Base-by-base conservation (phyloP, 2,329 filamentous ascomycete genomes). In the Nemania sp. region DNA sequence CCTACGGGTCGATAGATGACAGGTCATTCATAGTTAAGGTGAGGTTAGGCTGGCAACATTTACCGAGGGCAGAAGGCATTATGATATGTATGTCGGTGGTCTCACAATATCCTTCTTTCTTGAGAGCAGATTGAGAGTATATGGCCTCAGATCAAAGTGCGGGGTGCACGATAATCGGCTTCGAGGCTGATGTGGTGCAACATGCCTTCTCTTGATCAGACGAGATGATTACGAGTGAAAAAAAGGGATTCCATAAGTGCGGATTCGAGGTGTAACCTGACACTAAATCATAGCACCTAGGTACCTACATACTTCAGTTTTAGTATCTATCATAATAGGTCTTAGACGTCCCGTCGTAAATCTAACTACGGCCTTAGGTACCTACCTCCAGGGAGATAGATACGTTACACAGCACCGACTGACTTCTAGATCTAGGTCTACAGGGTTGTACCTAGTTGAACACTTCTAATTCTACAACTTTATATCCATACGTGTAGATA, bases 81-180 rank as follows among this genome's bases (percentile, higher is more conserved):
- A n/a, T n/a, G n/a, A n/a, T n/a, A n/a, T n/a, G n/a, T n/a, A n/a
- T n/a, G n/a, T n/a, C n/a, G n/a, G n/a, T n/a, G n/a, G n/a, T n/a
- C 47, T 26, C 47, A 10, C 20, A 7, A 51, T 32, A 24, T 41
- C 8, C 27, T 20, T 47, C 62, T 41, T 27, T 24, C 8, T 13
- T 15, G 11, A 29, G 18, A 24, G 3, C 26, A 18, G n/a, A n/a
- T 18, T 10, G 5, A 35, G 15, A n/a, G 18, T 29, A 18, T 8
- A 51, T 24, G 24, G 11, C 11, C 22, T 43, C 26, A 6, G 27
- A 20, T 18, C 51, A 26, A n/a, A 64, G 45, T 57, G 68, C 62
- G 63, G 68, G 63, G 62, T n/a, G n/a, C 26, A 67, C 63, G 66
- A 68, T 55, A 69, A 66, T 55, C 26, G 27, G 55, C 51, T 54